Base-by-base conservation (phyloP, 345 rosid genomes). In the Populus alba region DNA sequence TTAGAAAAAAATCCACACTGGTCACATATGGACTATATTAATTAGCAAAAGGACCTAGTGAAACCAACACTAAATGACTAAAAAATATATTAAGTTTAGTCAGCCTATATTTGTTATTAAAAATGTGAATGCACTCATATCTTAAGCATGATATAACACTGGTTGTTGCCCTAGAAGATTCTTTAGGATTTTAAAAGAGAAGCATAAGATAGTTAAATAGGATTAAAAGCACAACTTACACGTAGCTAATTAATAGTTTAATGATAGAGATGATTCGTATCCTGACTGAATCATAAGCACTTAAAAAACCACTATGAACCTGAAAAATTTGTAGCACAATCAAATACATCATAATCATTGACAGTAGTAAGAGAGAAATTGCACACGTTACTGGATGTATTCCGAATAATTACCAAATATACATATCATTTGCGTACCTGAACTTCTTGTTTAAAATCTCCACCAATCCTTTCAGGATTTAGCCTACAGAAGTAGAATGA, bases 391-490 rank as follows among this genome's bases (percentile, higher is more conserved):
- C 51, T 69, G 25, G 38, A 45, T 71, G 35, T 66, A 43, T 31
- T 35, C 20, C 47, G 38, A 35, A 69, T 13, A 22, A 62, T 71
- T 35, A 71, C 6, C 20, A 67, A 72, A 69, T 75, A 7, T 10
- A 7, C 22, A 5, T 75, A 80, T 55, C 66, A 35, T 70, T 43
- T 57, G 66, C 81, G 71, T 84, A 93, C 98, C 81, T 95, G 98
- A 79, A 92, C 85, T 87, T 95, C 98, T 89, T 95, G 88, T 87
- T 89, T 93, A 86, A 93, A 93, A 84, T 95, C 98, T 77, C 96
- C 98, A 49, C 94, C 97, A 79, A 92, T 90, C 84, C 99, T 87
- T 82, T 95, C 99, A 55, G 99, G 98, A 83, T 95, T 95, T 72
- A 95, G 71, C 87, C 99, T 95, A 76, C 57, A 73, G 5, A 66